phyloP scores from a whole-genome alignment of 345 rosid species.

The Melaleuca alternifolia region DNA sequence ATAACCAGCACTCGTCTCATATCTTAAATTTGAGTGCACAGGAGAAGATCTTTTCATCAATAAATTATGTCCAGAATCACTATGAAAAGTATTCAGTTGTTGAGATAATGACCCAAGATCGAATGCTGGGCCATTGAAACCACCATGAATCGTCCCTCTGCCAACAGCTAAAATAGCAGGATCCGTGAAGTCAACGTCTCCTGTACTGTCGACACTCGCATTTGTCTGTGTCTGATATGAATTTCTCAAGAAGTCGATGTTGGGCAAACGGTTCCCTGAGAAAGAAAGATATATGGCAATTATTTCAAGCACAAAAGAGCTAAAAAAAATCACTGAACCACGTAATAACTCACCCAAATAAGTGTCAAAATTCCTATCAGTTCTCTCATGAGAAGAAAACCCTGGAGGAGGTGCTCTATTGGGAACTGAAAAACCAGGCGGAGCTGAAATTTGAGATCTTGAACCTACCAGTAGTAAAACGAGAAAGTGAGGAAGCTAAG shows the following conservation, averaged over 20 bases:
- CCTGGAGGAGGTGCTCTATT: slow-evolving; percentile 52
- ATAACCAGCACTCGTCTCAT: slow-evolving; percentile 39
- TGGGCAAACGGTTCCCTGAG: slow-evolving; percentile 45
- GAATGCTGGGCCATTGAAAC: slow-evolving; percentile 34
- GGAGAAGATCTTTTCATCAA: slow-evolving; percentile 62
- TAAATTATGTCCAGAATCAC: slow-evolving; percentile 52
- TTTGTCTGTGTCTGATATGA: slow-evolving; percentile 25
- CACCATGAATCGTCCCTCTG: slow-evolving; percentile 56
- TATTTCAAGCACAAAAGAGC: neutral
- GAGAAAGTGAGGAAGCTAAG: neutral
- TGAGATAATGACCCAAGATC: slow-evolving; percentile 46
- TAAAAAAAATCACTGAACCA: neutral
- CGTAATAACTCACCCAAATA: neutral
- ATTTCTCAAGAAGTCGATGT: slow-evolving; percentile 48
- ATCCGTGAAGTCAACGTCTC: slow-evolving; percentile 78
- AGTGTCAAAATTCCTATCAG: slow-evolving; percentile 20
- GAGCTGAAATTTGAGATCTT: slow-evolving; percentile 32
- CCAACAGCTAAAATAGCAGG: slow-evolving; percentile 97
- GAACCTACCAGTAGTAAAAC: slow-evolving; percentile 13
- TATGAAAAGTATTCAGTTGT: slow-evolving; percentile 40
- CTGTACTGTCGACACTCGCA: slow-evolving; percentile 28
- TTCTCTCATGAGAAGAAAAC: slow-evolving; percentile 31
- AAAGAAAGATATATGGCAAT: neutral
- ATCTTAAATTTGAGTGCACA: slow-evolving; percentile 42
- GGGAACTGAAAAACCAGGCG: slow-evolving; percentile 48